Conservation (phyloP, 805 yeast genomes). For the Nakazawaea laoshanensis region DNA sequence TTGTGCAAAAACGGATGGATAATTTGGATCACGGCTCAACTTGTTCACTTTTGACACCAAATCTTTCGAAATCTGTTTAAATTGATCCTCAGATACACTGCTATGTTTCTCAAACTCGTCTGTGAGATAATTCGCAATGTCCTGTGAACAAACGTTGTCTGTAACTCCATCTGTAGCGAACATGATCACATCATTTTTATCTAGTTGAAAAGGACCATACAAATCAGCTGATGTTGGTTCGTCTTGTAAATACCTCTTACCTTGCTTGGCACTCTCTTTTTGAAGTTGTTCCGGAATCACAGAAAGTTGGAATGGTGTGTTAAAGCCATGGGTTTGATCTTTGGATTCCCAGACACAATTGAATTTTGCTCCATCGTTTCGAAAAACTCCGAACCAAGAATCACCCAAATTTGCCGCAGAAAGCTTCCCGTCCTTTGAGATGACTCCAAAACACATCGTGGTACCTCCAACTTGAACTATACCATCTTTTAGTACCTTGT, state of each 20-base stretch:
- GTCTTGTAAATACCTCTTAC: slow-evolving; percentile 62
- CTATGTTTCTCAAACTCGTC: slow-evolving; percentile 32
- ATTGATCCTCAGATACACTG: slow-evolving; percentile 1
- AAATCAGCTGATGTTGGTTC: slow-evolving; percentile 61
- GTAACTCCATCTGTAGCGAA: slow-evolving; percentile 93
- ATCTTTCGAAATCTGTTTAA: slow-evolving; percentile 30
- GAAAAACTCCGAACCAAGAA: slow-evolving; percentile 86
- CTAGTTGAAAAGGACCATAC: slow-evolving; percentile 48
- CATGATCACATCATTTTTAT: slow-evolving; percentile 66
- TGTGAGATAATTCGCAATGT: slow-evolving; percentile 58
- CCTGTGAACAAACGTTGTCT: slow-evolving; percentile 72
- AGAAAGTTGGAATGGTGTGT: slow-evolving; percentile 88
- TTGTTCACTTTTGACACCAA: slow-evolving; percentile 62
- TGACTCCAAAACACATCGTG: slow-evolving; percentile 79
- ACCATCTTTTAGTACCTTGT: slow-evolving; percentile 40
- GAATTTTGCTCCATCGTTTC: slow-evolving; percentile 25
- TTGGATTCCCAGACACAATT: slow-evolving; percentile 56
- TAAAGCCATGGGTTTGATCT: slow-evolving; percentile 80
- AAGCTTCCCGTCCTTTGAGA: slow-evolving; percentile 15
- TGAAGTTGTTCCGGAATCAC: slow-evolving; percentile 63
- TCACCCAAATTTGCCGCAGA: slow-evolving; percentile 78
- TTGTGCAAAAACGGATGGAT: slow-evolving; percentile 82
- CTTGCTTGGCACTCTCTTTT: slow-evolving; percentile 42
- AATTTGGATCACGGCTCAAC: slow-evolving; percentile 63
- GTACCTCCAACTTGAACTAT: slow-evolving; percentile 86